Base-by-base conservation (phyloP, 441 rosid species). In the Brassica hybrid region DNA sequence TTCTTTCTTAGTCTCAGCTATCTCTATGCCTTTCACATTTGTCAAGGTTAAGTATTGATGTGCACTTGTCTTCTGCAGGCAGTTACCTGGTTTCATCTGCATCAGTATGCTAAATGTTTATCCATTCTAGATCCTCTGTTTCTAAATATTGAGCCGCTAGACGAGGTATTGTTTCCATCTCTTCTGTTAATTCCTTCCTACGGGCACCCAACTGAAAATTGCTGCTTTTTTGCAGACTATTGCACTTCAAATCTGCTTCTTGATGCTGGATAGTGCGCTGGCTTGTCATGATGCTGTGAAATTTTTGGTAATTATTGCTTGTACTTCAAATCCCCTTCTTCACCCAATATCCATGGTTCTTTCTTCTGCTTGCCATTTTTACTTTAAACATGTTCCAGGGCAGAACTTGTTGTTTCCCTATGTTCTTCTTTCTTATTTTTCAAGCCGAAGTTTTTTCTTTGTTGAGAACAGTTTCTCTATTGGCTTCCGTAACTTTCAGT, bases 11-110 rank as follows among this genome's bases (percentile, higher is more conserved):
- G 34, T 56, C 14, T 68, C 13, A 66, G 13, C 48, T 72, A n/a
- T n/a, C n/a, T n/a, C n/a, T n/a, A 17, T 80, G 61, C 38, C 50
- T 10, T 72, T 62, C 38, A 36, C 27, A 43, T 65, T 52, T 43
- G 5, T 69, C 65, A 43, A 34, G 73, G 71, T 81, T 58, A 81
- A 60, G 10, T 72, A 48, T 67, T 80, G 80, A 57, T 81, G 74
- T 68, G 43, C 8, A 48, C 43, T 66, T 8, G 67, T 75, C 75
- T n/a, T 73, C 38, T 86, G 60, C 70, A 96, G 99, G 99, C 99
- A 0, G 86, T 93, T 80, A 82, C 89, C 59, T 94, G 98, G 98
- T 94, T 91, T 82, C 98, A 94, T 82, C 97, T 94, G 71, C 91
- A 90, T 72, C 96, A 96, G 78, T 90, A 87, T 82, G 67, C 84